Evolutionary conservation across 2,329 filamentous ascomycete genomes (phyloP), one percentile per base, ranked within the genome.

Genomic region (Claviceps citrina): DNA sequence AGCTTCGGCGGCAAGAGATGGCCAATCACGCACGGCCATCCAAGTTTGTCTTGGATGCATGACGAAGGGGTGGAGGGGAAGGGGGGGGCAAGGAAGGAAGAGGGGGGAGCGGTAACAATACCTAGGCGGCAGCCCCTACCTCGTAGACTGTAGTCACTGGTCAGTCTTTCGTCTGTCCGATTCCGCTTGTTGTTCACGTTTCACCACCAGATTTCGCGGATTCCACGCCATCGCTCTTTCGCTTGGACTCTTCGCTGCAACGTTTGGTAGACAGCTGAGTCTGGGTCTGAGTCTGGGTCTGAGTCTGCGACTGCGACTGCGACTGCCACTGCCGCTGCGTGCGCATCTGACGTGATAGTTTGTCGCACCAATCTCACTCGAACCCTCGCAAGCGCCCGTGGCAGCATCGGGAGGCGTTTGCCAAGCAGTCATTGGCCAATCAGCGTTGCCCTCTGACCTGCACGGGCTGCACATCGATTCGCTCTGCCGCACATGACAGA

Each of bases 1-100:
- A 46, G 45, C 47, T 50, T 50, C 45, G 49, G 56, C 56, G 56
- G 53, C 51, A 55, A 58, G 36, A 19, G 20, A 31, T 6, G 39
- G 31, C 56, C 56, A 58, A 58, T 58, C 49, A 58, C 22, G 35
- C 4, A 4, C 36, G 13, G 25, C 19, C 18, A 36, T 35, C 43
- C 45, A 52, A 51, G 54, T 53, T 53, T 56, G 51, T 47, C 26
- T 40, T 34, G 15, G 10, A 28, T 40, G 24, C 22, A 27, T 25
- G 22, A 22, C 22, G 19, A n/a, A 27, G 16, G n/a, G n/a, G n/a
- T n/a, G n/a, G n/a, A n/a, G n/a, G n/a, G n/a, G n/a, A n/a, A n/a
- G n/a, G n/a, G n/a, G n/a, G n/a, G n/a, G n/a, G n/a, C n/a, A n/a
- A n/a, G n/a, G n/a, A n/a, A n/a, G n/a, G n/a, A n/a, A n/a, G n/a